Percentiles rank a stretch among this genome's conserved stretches.
These are phyloP conservation scores for Puya raimondii DNA, from an alignment of 176 grass and related monocot species.

Conservation along the genomic window DNA sequence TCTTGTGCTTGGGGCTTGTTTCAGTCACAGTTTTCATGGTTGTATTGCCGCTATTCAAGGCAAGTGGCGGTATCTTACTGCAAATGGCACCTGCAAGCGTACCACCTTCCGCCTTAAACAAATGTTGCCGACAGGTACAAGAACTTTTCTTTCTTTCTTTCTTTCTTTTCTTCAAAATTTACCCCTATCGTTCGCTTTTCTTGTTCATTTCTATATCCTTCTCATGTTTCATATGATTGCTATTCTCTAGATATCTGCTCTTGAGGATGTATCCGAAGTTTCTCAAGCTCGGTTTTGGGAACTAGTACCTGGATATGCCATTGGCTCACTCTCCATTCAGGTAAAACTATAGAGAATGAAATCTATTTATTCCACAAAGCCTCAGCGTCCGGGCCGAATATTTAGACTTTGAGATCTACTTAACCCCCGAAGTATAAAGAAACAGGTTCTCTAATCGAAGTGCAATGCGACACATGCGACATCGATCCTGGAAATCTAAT, in stretches of 20 bases:
- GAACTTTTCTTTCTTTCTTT: background rate
- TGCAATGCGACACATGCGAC: too few relatives aligned
- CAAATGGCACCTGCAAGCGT: conserved; percentile 84
- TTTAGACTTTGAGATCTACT: background rate
- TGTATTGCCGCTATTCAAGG: conserved; percentile 87
- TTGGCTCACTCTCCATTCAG: conserved; percentile 62
- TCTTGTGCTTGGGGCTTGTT: conserved; percentile 83
- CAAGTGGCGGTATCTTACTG: conserved; percentile 63
- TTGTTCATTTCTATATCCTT: background rate
- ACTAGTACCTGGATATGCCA: conserved; percentile 62
- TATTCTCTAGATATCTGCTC: conserved; percentile 44
- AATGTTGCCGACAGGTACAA: conserved; percentile 81
- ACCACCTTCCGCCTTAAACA: conserved; percentile 67
- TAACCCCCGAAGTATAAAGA: background rate
- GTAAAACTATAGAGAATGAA: conserved; percentile 17
- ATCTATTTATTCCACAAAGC: background rate
- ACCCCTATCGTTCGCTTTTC: too few relatives aligned
- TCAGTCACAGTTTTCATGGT: conserved; percentile 91
- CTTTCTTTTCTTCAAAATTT: background rate
- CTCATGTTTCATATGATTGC: background rate
- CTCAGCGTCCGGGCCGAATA: background rate
- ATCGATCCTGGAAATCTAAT: background rate
- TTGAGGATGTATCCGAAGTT: conserved; percentile 73
- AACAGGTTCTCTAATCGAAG: too few relatives aligned
- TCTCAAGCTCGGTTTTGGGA: conserved; percentile 80